These are phyloP conservation scores for Ascochyta pisi DNA, from an alignment of 2,329 filamentous ascomycete genomes.

Conservation along the genomic window DNA sequence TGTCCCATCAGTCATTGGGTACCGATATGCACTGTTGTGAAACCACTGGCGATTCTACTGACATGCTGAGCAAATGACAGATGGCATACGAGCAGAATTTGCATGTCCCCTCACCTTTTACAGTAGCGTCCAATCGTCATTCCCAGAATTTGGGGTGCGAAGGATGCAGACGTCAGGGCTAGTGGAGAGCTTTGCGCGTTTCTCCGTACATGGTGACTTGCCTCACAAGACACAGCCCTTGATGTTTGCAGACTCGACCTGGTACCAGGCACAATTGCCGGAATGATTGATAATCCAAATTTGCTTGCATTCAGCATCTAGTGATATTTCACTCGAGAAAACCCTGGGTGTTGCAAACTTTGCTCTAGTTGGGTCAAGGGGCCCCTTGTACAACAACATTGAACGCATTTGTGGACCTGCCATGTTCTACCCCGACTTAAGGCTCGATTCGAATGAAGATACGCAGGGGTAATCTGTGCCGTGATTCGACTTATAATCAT, in stretches of 20 bases:
- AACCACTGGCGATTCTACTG: slow-evolving; percentile 4
- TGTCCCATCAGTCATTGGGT: slow-evolving; percentile 9
- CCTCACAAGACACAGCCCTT: background rate
- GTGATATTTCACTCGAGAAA: no score
- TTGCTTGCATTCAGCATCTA: no score
- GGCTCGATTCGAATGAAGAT: background rate
- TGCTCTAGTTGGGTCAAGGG: no score
- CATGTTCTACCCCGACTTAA: background rate
- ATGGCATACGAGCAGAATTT: slow-evolving; percentile 12
- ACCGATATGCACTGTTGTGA: slow-evolving; percentile 3
- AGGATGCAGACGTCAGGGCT: slow-evolving; percentile 2
- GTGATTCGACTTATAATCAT: background rate
- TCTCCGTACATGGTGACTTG: slow-evolving; percentile 6
- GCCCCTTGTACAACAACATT: background rate
- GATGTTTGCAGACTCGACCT: no score
- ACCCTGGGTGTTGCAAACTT: no score
- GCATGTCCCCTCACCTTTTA: slow-evolving; percentile 3
- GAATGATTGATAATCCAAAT: no score
- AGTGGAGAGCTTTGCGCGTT: slow-evolving; percentile 9
- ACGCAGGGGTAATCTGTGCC: background rate
- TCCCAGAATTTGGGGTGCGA: background rate
- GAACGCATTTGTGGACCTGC: background rate
- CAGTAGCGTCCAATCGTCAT: slow-evolving; percentile 2
- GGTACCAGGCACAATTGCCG: no score
- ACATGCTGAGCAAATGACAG: slow-evolving; percentile 2